Evolutionary conservation across 1,284 basidiomycete species (phyloP), one percentile per base, ranked within the genome.

Genomic region (Trichosporon sp.): DNA sequence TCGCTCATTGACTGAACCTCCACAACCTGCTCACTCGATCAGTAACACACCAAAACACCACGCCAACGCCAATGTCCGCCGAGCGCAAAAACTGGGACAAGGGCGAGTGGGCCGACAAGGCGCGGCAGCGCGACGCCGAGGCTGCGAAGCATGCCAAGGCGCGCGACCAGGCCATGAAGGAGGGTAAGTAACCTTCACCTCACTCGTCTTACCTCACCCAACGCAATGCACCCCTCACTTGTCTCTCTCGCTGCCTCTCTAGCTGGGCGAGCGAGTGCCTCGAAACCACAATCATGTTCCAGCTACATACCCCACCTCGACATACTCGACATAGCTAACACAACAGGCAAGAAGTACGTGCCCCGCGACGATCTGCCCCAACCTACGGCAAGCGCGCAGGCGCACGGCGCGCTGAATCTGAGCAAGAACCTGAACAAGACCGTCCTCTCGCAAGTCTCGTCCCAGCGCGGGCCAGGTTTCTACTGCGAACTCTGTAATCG

Each of bases 351-450:
- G 85, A 89, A 89, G 78, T 92, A 92, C 14, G 85, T 90, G 31
- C 88, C 71, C 48, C 75, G 84, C 61, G 76, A 89, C 59, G 76
- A 92, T 74, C 84, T 94, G 1, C 94, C 94, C 0, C 94, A 93
- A 79, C 92, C 96, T 0, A 97, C 94, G 1, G 90, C 96, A 78
- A 71, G 65, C 1, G 87, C 92, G 68, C 91, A 96, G 89, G 90
- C 94, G 66, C 93, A 93, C 68, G 86, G 85, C 4, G 88, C 91
- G 48, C 86, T 98, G 12, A 92, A 93, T 70, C 89, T 98, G 26
- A 91, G 94, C 77, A 96, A 95, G 87, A 96, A 96, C 83, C 87
- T 96, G 19, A 88, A 88, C 77, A 97, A 96, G 87, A 96, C 92
- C 1, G 91, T 94, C 87, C 91, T 98, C 71, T 94, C 98, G 19